Evolutionary conservation across 2,329 filamentous ascomycete genomes (phyloP).

Genomic region (Colletotrichum echinochloae): DNA sequence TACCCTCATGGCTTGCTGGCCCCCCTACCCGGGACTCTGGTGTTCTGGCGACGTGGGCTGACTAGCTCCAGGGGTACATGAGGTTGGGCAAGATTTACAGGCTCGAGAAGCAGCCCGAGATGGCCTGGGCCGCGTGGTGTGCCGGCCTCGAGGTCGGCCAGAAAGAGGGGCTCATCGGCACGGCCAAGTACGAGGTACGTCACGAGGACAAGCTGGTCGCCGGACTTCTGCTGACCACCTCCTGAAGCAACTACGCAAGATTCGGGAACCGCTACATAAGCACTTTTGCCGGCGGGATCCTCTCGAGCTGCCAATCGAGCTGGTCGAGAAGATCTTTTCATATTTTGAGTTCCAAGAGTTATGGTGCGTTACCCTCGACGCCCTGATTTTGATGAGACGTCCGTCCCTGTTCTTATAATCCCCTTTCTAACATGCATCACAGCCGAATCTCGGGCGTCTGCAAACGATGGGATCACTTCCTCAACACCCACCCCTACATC

Average conservation of each 20-base stretch:
- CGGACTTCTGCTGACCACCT: not conserved
- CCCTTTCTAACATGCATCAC: not conserved
- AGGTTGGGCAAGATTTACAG: constrained; percentile 55
- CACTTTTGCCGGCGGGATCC: constrained; percentile 52
- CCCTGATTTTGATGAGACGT: too few relatives aligned
- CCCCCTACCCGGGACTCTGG: not conserved
- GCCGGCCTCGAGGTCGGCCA: constrained; percentile 53
- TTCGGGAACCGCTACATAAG: constrained; percentile 51
- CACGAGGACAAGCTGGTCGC: not conserved
- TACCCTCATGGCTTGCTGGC: not conserved
- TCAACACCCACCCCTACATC: constrained; percentile 37
- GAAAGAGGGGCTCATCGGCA: constrained; percentile 45
- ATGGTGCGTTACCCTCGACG: constrained; percentile 22
- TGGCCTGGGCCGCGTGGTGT: constrained; percentile 56
- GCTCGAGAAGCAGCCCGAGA: constrained; percentile 52
- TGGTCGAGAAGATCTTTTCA: constrained; percentile 52
- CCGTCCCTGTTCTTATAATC: too few relatives aligned
- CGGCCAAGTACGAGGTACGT: constrained; percentile 51
- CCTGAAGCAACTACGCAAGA: constrained; percentile 50
- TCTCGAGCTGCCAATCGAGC: constrained; percentile 51
- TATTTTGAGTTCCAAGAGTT: constrained; percentile 48
- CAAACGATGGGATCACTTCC: constrained; percentile 39
- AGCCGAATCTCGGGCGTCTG: constrained; percentile 37
- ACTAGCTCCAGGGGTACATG: constrained; percentile 53
- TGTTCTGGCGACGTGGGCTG: constrained; percentile 6